Evolutionary conservation across 805 yeast genomes (phyloP), one percentile per base, ranked within the genome.

Genomic region (Sugiyamaella boreocaroliniensis): DNA sequence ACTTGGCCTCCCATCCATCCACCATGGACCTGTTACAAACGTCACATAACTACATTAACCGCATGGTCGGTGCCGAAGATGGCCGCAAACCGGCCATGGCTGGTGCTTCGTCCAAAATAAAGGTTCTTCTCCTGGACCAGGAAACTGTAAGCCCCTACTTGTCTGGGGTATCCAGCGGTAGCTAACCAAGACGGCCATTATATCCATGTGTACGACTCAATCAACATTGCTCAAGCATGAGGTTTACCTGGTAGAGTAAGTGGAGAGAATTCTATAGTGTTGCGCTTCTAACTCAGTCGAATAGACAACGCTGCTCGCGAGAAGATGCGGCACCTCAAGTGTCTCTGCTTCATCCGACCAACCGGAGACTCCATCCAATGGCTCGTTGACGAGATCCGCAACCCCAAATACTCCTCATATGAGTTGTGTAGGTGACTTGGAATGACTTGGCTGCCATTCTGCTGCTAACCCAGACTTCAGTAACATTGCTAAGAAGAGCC

Each of bases 151-250:
- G 67, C 50, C n/a, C 7, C 11, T 26, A 18, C n/a, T 14, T 29
- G 16, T 4, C 8, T 32, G 3, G n/a, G 14, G 51, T 32, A 29
- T 43, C 37, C n/a, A 42, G 16, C 9, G 18, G n/a, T n/a, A n/a
- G 19, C 51, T 49, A 45, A 45, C 32, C 14, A 22, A 65, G 60
- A 86, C 95, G 5, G 76, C 89, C 0, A 81, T 89, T 20, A 79
- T 93, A 19, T 89, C 97, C n/a, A 76, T 93, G 78, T 82, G 86
- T 60, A 80, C 95, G 29, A 86, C 97, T 1, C 99, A 93, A 66
- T 83, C 95, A 2, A 86, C 83, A 52, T 74, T 93, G 45, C 75
- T 93, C 40, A 81, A 85, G 58, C 79, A 87, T 60, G 96, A 92
- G 56, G 80, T 93, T n/a, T 89, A 86, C 55, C 74, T 93, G 48